phyloP scores from a whole-genome alignment of 257 asterid genomes.

The Solanum ahanhuiri region DNA sequence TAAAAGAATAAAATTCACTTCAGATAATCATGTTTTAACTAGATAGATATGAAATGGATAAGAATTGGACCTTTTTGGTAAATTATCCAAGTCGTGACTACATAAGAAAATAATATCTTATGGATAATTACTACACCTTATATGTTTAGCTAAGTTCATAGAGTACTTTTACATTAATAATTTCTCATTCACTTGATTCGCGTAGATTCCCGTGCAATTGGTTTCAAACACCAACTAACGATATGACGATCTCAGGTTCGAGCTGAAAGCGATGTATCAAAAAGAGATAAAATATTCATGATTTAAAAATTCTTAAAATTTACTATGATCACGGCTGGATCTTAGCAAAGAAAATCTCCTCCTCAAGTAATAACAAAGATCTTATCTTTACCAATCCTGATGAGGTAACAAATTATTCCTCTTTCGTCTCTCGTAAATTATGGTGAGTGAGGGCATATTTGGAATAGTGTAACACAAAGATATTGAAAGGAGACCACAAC shows the following conservation, averaged over 20 bases:
- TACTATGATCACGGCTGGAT: fast-evolving
- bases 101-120: not conserved
- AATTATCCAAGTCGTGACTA: not conserved
- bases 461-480: not conserved
- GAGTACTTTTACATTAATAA: not conserved
- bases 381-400: not conserved
- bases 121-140: not conserved
- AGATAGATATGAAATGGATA: not conserved
- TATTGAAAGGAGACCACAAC: not conserved
- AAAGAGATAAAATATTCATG: not conserved
- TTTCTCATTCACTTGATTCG: not conserved
- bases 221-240: not conserved
- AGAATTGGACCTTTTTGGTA: not conserved
- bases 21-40: not conserved
- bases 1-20: not conserved
- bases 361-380: too few relatives aligned
- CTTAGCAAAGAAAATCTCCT: not conserved
- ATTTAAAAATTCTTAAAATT: not conserved
- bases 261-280: not conserved
- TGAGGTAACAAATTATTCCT: not conserved
- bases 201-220: not conserved
- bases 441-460: not conserved
- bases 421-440: not conserved
- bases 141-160: not conserved
- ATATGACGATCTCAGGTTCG: not conserved